Percentiles rank a stretch among this genome's conserved stretches.
Conservation (phyloP, 257 asterid species). For the Nicotiana paniculata region DNA sequence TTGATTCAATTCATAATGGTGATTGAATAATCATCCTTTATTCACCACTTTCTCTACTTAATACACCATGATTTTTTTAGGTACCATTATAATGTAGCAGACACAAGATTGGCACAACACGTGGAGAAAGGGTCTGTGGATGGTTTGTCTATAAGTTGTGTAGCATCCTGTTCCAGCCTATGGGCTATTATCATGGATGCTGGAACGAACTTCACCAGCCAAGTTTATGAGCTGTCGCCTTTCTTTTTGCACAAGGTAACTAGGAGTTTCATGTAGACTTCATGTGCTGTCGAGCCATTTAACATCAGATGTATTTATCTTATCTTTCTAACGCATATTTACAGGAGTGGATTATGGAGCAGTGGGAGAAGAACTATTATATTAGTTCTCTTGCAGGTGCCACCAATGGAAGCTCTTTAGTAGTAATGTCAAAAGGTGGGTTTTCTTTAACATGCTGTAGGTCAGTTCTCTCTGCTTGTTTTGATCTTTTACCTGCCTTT, state of each 20-base stretch:
- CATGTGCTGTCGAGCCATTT: not conserved
- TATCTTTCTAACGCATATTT: slow-evolving; percentile 6
- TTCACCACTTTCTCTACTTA: not conserved
- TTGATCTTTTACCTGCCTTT: not conserved
- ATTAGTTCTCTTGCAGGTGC: slow-evolving; percentile 45
- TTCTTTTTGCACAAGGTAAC: slow-evolving; percentile 37
- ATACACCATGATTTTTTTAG: slow-evolving; percentile 7
- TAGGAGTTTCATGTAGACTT: not conserved
- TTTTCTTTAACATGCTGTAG: not conserved
- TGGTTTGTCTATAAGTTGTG: slow-evolving; percentile 37
- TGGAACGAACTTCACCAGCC: slow-evolving; percentile 34
- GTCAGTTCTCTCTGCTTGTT: not conserved
- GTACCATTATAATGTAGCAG: slow-evolving; percentile 43
- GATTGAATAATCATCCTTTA: not conserved
- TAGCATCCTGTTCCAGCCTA: slow-evolving; percentile 41
- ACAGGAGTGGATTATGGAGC: slow-evolving; percentile 48
- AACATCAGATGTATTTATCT: not conserved
- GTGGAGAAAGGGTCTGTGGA: slow-evolving; percentile 38
- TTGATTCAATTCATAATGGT: not conserved
- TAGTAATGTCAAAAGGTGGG: slow-evolving; percentile 48
- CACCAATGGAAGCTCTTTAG: slow-evolving; percentile 33
- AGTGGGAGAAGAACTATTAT: slow-evolving; percentile 43
- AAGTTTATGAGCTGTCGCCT: slow-evolving; percentile 39
- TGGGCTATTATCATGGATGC: slow-evolving; percentile 53
- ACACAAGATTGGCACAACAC: slow-evolving; percentile 34